These are phyloP conservation scores for Neurospora cerealis DNA, from an alignment of 495 filamentous ascomycete genomes.

Conservation along the genomic window DNA sequence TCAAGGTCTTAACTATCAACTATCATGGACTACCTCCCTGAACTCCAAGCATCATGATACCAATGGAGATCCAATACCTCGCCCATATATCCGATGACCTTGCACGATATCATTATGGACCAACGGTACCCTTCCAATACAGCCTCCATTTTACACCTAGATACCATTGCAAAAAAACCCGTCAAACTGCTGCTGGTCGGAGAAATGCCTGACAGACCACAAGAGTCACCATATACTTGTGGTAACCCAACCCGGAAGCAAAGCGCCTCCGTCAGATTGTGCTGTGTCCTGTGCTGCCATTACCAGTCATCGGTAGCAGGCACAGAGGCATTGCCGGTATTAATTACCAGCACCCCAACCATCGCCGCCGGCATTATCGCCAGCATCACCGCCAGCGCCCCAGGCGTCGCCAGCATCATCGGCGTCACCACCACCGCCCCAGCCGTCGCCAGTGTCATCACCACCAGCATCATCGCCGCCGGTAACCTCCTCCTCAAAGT, in stretches of 20 bases:
- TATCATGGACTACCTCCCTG: neutral
- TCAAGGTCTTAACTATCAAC: neutral
- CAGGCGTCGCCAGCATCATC: neutral
- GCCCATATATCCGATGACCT: neutral
- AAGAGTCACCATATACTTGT: neutral
- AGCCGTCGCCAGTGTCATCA: conserved; percentile 5
- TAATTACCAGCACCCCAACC: neutral
- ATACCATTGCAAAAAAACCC: neutral
- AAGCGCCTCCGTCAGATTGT: neutral
- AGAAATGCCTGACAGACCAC: neutral
- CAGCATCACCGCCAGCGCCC: neutral
- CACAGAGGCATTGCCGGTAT: neutral
- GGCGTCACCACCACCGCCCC: neutral
- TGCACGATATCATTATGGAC: neutral
- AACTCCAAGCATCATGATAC: neutral
- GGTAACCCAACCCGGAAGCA: neutral
- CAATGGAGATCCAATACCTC: neutral
- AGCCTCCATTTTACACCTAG: neutral
- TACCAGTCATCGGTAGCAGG: neutral
- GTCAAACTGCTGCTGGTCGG: neutral
- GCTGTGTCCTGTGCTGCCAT: neutral
- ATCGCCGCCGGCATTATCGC: neutral
- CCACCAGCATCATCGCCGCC: conserved; percentile 7
- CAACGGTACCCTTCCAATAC: neutral
- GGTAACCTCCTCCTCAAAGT: conserved; percentile 36